Conservation (phyloP, 2,329 filamentous ascomycete genomes). For the Fonsecaea nubica region DNA sequence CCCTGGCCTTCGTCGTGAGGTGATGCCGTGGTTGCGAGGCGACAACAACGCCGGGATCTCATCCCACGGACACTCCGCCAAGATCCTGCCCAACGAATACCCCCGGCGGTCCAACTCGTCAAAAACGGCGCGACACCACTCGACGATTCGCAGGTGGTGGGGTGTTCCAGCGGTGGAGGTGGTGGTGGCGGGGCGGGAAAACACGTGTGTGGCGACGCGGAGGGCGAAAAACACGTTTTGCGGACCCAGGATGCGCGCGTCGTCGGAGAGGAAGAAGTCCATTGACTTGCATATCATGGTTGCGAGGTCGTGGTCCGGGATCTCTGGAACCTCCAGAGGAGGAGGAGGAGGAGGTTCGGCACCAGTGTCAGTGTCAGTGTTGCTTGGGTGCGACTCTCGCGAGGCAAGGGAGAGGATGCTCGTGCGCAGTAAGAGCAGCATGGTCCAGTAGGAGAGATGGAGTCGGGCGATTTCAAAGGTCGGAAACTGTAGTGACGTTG, state of each 20-base stretch:
- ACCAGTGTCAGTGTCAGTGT: neutral
- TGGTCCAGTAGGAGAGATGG: constrained; percentile 24
- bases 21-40: too few relatives aligned
- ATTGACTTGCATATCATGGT: constrained; percentile 20
- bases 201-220: constrained; percentile 21
- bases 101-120: constrained; percentile 20
- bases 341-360: too few relatives aligned
- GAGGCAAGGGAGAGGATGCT: constrained; percentile 7
- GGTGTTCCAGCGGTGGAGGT: too few relatives aligned
- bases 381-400: neutral
- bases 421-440: constrained; percentile 21
- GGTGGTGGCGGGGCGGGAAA: neutral
- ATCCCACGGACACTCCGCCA: constrained; percentile 22
- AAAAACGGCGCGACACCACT: constrained; percentile 15
- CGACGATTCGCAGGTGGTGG: too few relatives aligned
- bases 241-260: constrained; percentile 20
- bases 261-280: constrained; percentile 27
- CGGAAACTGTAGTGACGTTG: constrained; percentile 18
- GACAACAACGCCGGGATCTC: constrained; percentile 23
- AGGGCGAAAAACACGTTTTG: constrained; percentile 22
- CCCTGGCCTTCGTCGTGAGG: too few relatives aligned
- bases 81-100: constrained; percentile 25
- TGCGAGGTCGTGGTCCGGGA: neutral
- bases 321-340: too few relatives aligned
- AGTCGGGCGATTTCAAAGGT: constrained; percentile 26